Conservation (phyloP, 2,329 filamentous ascomycete genomes). For the Fusarium compactum region DNA sequence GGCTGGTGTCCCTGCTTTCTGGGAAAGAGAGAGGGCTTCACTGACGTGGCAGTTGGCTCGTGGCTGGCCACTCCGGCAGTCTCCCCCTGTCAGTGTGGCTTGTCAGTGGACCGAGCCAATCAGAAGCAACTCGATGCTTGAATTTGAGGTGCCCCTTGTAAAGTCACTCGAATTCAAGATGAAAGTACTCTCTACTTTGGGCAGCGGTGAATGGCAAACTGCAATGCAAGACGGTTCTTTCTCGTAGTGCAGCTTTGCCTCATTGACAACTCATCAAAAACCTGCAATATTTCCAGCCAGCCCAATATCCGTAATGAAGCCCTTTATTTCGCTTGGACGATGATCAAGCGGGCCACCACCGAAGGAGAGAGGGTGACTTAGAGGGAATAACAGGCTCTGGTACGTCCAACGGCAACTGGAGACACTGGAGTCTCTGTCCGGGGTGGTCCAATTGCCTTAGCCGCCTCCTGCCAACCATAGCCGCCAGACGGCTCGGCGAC, state of each 20-base stretch:
- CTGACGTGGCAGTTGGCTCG: slow-evolving; percentile 59
- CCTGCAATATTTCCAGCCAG: slow-evolving; percentile 41
- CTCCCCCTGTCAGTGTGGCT: slow-evolving; percentile 41
- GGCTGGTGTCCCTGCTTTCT: slow-evolving; percentile 51
- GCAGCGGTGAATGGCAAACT: slow-evolving; percentile 39
- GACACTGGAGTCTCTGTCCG: slow-evolving; percentile 19
- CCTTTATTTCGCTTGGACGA: slow-evolving; percentile 27
- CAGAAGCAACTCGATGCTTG: slow-evolving; percentile 17
- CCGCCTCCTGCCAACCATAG: slow-evolving; percentile 51
- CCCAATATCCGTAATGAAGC: slow-evolving; percentile 13
- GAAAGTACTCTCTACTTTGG: slow-evolving; percentile 48
- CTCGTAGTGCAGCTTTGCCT: slow-evolving; percentile 41
- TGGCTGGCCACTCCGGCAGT: slow-evolving; percentile 48
- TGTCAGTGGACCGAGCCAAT: slow-evolving; percentile 40
- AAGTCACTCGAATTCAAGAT: slow-evolving; percentile 47
- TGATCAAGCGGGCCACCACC: slow-evolving; percentile 27
- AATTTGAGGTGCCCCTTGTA: slow-evolving; percentile 38
- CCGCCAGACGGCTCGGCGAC: slow-evolving; percentile 49
- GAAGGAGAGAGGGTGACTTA: neutral
- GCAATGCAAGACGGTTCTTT: slow-evolving; percentile 19
- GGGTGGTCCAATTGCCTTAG: slow-evolving; percentile 42
- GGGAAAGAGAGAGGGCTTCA: slow-evolving; percentile 12
- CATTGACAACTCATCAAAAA: slow-evolving; percentile 48
- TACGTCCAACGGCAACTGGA: slow-evolving; percentile 29
- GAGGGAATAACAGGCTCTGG: slow-evolving; percentile 25